Base-by-base conservation (phyloP, 169 alveolate genomes). In the Plasmodium berghei region DNA sequence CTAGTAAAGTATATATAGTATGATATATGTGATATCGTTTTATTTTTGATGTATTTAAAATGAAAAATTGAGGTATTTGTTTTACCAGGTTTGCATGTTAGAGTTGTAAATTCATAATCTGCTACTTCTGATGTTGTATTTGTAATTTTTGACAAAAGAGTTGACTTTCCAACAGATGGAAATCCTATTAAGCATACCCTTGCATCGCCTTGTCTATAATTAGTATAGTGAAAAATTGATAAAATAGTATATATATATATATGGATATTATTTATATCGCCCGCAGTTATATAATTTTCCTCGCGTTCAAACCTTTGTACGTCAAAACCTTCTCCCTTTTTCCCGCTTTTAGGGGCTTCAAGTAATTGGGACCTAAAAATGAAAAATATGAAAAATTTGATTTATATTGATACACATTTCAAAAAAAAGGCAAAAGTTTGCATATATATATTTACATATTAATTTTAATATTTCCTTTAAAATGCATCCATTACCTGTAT, bases 161-260 rank as follows among this genome's bases (percentile, higher is more conserved):
- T 98, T 12, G 99, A 96, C 89, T 99, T 99, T 46, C 99, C 99
- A 20, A 99, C 99, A 8, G 99, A 98, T 5, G 99, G 99, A 93
- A 99, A 99, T 16, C 99, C 99, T 20, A 99, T 98, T 88, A 99
- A 96, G 40, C 99, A 99, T 10, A 99, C 98, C 66, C 99, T 94
- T 10, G 99, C 99, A 89, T 99, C 99, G 58, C 99, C 99, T 28
- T 98, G 96, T 67, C 93, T 93, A 49, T 34, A 9, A 72, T 20
- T 77, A 14, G 22, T 16, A 34, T 16, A 48, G 64, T 45, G 20
- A 49, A 34, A 1, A 34, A 34, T 34, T 4, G 4, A 34, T 34
- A 42, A 54, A 49, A 5, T 34, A 22, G 12, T 0, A 48, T 12
- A 12, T 55, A 45, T 28, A 9, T 61, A n/a, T 59, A 10, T 66